Base-by-base conservation (phyloP, 768 basidiomycete species). In the Cystobasidium tubakii region DNA sequence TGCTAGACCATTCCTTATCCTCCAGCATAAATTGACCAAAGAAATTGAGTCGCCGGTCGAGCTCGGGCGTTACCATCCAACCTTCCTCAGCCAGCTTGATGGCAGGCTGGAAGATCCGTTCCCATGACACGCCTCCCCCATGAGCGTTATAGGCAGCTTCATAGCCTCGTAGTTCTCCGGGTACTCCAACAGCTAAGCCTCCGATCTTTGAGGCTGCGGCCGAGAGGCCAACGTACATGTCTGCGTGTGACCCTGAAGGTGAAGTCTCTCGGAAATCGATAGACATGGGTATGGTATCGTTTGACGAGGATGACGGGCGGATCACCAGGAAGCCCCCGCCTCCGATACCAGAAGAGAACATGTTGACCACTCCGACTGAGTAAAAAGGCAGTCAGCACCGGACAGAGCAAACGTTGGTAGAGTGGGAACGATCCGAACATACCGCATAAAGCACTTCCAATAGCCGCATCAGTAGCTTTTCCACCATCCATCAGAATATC, bases 251-350 rank as follows among this genome's bases (percentile, higher is more conserved):
- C 39, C 86, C 81, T 0, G 85, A 85, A 0, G 95, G 92, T 0
- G 90, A 91, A 0, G 87, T 88, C 81, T 97, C 95, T 53, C 95
- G 86, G 80, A 91, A 97, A 82, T 97, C 91, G 63, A 97, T 84
- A 44, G 76, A 73, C 70, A 80, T 62, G 31, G 79, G 76, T 33
- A 21, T 42, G 3, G 27, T 53, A 53, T 69, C 44, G 42, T 65
- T 65, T 6, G 42, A 46, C 23, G 42, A 10, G 10, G 43, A 17
- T 10, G 91, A 89, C 19, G 92, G 82, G 25, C 92, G 88, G 36
- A 94, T 85, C 31, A 87, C 88, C 87, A 92, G 89, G 78, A 91
- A 90, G 0, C 91, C 91, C 7, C 90, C 91, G 1, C 79, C 78
- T n/a, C 73, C 79, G 57, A 79, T 77, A 25, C 77, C 77, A 29